These are phyloP conservation scores for Saitozyma podzolica DNA, from an alignment of 768 basidiomycete species.

Conservation along the genomic window DNA sequence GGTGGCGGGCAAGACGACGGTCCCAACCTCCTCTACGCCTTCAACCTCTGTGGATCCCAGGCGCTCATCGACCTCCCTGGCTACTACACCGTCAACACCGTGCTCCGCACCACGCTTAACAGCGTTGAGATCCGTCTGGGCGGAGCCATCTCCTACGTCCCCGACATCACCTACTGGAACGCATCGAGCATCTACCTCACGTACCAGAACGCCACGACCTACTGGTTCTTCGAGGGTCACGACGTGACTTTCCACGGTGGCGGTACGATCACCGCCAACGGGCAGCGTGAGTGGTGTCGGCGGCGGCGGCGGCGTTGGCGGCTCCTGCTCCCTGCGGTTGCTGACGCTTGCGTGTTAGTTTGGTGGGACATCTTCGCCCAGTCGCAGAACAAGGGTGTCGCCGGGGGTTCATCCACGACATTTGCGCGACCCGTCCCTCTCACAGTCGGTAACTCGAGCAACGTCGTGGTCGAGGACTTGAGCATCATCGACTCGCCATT, in stretches of 20 bases:
- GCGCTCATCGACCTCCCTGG: slow-evolving; percentile 29
- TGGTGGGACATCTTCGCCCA: slow-evolving; percentile 48
- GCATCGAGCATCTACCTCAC: slow-evolving; percentile 54
- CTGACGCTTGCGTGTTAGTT: slow-evolving; percentile 43
- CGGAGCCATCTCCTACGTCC: slow-evolving; percentile 48
- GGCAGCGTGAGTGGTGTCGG: slow-evolving; percentile 53
- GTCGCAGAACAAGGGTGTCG: slow-evolving; percentile 52
- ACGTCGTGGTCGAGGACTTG: slow-evolving; percentile 57
- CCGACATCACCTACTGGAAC: slow-evolving; percentile 57
- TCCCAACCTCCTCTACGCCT: slow-evolving; percentile 25
- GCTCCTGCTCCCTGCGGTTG: background rate
- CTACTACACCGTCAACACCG: slow-evolving; percentile 52
- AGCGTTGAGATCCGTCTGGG: slow-evolving; percentile 55
- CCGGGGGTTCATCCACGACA: slow-evolving; percentile 55
- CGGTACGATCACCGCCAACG: slow-evolving; percentile 66
- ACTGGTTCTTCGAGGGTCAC: slow-evolving; percentile 31
- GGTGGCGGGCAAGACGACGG: slow-evolving; percentile 27
- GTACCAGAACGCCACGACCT: slow-evolving; percentile 47
- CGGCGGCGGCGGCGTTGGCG: background rate
- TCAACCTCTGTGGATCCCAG: slow-evolving; percentile 24
- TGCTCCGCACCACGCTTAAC: slow-evolving; percentile 54
- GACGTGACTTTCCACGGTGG: slow-evolving; percentile 57
- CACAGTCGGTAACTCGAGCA: slow-evolving; percentile 60
- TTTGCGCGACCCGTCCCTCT: slow-evolving; percentile 62
- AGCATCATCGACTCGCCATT: slow-evolving; percentile 55